Conservation (phyloP, 192 early-diverging fungal genomes). For the Dissophora ornata region DNA sequence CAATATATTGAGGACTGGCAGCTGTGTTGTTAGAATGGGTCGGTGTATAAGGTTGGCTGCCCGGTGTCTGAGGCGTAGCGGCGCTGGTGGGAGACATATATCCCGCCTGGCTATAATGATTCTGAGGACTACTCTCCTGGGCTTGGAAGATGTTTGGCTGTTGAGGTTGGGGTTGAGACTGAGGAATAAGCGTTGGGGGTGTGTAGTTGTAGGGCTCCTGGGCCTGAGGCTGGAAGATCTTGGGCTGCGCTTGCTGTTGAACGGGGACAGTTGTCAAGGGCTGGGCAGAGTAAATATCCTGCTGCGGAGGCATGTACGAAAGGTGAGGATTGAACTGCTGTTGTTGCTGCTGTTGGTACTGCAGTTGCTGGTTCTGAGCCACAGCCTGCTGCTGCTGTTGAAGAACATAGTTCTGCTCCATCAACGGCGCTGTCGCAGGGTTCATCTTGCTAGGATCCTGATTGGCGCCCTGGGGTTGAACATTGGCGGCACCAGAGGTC, state of each 20-base stretch:
- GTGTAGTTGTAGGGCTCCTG: constrained; percentile 15
- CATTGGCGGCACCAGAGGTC: not conserved
- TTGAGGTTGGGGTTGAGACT: not conserved
- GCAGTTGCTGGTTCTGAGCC: not conserved
- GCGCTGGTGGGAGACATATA: not conserved
- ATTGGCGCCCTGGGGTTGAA: not conserved
- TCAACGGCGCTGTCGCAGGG: not conserved
- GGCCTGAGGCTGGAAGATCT: constrained; percentile 3
- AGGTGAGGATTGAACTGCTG: constrained; percentile 4
- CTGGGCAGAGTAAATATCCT: constrained; percentile 11
- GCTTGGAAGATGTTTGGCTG: constrained; percentile 23
- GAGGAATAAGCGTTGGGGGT: constrained; percentile 15
- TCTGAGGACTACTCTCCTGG: constrained; percentile 7
- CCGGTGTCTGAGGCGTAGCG: not conserved
- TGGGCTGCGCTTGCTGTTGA: not conserved
- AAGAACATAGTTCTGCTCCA: constrained; percentile 21
- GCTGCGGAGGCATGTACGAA: constrained; percentile 1
- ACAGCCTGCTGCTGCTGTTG: constrained; percentile 24
- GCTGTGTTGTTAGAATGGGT: not conserved
- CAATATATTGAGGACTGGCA: constrained; percentile 19
- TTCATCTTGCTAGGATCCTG: constrained; percentile 2
- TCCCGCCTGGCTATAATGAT: constrained; percentile 2
- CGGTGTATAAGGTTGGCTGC: not conserved
- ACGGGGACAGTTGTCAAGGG: not conserved
- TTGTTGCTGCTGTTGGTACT: constrained; percentile 18